phyloP scores from a whole-genome alignment of 2,329 filamentous ascomycete species.

The Penicillium sp. region DNA sequence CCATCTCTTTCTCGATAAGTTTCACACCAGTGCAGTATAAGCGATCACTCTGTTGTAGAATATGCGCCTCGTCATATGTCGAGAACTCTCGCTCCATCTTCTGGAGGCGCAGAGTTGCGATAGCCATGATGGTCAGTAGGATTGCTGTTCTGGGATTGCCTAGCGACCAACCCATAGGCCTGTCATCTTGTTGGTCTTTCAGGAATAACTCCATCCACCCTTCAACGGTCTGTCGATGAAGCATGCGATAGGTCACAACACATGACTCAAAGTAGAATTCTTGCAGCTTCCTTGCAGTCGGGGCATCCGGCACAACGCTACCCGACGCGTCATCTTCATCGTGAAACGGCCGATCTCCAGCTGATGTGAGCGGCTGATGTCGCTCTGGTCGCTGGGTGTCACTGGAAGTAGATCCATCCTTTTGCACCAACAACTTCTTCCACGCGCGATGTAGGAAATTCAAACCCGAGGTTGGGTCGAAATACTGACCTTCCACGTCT shows the following conservation, averaged over 20 bases:
- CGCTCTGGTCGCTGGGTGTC: conserved; percentile 3
- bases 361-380: conserved; percentile 16
- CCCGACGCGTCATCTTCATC: conserved; percentile 39
- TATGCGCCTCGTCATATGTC: neutral
- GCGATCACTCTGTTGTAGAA: conserved; percentile 7
- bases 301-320: conserved; percentile 19
- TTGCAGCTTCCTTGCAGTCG: conserved; percentile 1
- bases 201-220: conserved; percentile 13
- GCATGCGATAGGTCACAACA: conserved; percentile 18
- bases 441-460: conserved; percentile 23
- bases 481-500: conserved; percentile 22
- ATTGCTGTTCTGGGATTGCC: conserved; percentile 47
- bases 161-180: conserved; percentile 40
- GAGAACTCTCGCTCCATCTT: neutral
- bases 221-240: conserved; percentile 14
- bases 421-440: conserved; percentile 13
- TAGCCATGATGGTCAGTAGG: conserved; percentile 50
- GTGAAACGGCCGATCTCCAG: conserved; percentile 46
- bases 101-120: conserved; percentile 51
- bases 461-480: conserved; percentile 23
- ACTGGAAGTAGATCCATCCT: conserved; percentile 1
- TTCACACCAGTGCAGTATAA: conserved; percentile 28
- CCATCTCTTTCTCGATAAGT: conserved; percentile 40
- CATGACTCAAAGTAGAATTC: conserved; percentile 16
- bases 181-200: neutral